phyloP scores from a whole-genome alignment of 129 eudicot species.

The Arctium minus region DNA sequence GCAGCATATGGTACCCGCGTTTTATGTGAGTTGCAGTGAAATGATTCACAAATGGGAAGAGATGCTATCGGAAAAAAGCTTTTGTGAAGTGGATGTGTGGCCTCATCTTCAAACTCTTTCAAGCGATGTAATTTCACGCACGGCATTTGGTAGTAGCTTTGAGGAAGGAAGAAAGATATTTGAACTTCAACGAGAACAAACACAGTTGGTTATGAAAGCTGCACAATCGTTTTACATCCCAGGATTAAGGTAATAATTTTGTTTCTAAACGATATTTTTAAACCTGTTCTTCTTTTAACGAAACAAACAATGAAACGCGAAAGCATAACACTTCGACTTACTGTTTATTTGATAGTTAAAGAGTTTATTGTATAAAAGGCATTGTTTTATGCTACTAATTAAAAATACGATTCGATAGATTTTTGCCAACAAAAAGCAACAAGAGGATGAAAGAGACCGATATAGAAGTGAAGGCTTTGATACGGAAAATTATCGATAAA shows the following conservation, averaged over 20 bases:
- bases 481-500: constrained; percentile 1
- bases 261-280: neutral
- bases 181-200: neutral
- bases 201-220: neutral
- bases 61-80: neutral
- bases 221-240: neutral
- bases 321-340: too few species aligned
- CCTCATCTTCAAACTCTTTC: neutral
- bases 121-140: neutral
- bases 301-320: neutral
- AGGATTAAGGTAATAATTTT: neutral
- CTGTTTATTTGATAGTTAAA: neutral
- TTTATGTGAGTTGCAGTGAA: neutral
- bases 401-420: neutral
- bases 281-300: neutral
- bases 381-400: neutral
- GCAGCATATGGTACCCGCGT: constrained; percentile 7
- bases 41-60: neutral
- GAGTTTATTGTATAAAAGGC: neutral
- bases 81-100: neutral
- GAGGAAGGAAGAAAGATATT: neutral
- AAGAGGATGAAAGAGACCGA: neutral
- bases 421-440: constrained; percentile 14
- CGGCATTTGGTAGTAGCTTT: neutral
- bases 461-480: neutral